Evolutionary conservation across 2,329 filamentous ascomycete species (phyloP).

Genomic region (Aspergillus sp.): DNA sequence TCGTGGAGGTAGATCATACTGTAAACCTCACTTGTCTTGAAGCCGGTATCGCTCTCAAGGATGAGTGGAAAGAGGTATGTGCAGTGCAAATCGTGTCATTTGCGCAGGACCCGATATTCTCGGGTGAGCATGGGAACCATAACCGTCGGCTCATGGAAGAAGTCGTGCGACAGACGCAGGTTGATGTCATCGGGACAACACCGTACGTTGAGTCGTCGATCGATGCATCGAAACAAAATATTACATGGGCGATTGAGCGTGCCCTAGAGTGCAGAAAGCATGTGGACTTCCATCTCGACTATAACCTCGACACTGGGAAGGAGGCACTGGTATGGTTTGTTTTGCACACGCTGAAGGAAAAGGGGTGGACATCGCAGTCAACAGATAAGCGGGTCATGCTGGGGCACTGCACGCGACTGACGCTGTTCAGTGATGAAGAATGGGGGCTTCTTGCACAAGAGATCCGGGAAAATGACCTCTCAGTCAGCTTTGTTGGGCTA

Average conservation of each 20-base stretch:
- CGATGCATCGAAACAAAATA: slow-evolving; percentile 56
- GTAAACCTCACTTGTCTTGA: slow-evolving; percentile 60
- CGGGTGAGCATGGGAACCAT: slow-evolving; percentile 52
- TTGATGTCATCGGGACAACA: slow-evolving; percentile 67
- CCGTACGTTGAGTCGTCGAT: slow-evolving; percentile 66
- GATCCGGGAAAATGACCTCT: slow-evolving; percentile 53
- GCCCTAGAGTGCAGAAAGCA: slow-evolving; percentile 56
- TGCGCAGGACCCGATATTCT: slow-evolving; percentile 69
- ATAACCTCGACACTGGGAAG: slow-evolving; percentile 58
- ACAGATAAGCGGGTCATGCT: slow-evolving; percentile 57
- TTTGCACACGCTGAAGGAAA: slow-evolving; percentile 52
- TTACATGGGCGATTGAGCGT: slow-evolving; percentile 62
- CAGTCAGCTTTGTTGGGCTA: slow-evolving; percentile 67
- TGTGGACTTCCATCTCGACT: slow-evolving; percentile 72
- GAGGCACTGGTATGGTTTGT: slow-evolving; percentile 58
- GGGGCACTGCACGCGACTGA: slow-evolving; percentile 69
- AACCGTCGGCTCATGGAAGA: slow-evolving; percentile 55
- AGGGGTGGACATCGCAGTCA: slow-evolving; percentile 51
- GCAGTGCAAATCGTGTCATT: slow-evolving; percentile 69
- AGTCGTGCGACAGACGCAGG: slow-evolving; percentile 43
- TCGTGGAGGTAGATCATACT: slow-evolving; percentile 69
- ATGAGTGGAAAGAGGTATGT: slow-evolving; percentile 55
- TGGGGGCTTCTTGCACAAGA: slow-evolving; percentile 52
- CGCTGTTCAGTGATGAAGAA: slow-evolving; percentile 53
- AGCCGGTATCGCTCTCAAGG: slow-evolving; percentile 59